Evolutionary conservation across 176 grass and related monocot species (phyloP).

Genomic region (Eragrostis curvula): DNA sequence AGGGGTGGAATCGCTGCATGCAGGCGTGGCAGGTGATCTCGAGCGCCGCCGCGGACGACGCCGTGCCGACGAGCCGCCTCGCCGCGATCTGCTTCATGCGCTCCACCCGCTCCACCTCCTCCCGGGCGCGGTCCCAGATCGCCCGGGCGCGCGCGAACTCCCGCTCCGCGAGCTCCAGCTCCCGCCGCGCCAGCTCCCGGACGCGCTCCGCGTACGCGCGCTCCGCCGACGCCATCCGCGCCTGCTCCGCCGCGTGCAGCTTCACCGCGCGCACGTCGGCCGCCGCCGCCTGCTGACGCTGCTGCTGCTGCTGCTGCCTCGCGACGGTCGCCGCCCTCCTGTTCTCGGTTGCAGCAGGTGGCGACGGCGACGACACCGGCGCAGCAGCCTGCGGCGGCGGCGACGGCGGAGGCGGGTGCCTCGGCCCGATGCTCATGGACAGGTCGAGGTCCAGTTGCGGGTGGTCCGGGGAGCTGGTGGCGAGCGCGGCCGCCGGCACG

Average conservation of each 20-base stretch:
- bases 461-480: slow-evolving; percentile 15
- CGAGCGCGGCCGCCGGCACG: background rate
- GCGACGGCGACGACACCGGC: background rate
- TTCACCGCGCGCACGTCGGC: slow-evolving; percentile 61
- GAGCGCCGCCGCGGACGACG: slow-evolving; percentile 59
- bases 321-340: background rate
- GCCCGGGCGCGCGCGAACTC: slow-evolving; percentile 83
- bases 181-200: slow-evolving; percentile 72
- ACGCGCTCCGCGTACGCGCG: slow-evolving; percentile 84
- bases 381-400: slow-evolving; percentile 1
- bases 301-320: slow-evolving; percentile 10
- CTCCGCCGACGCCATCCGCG: slow-evolving; percentile 68
- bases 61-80: slow-evolving; percentile 55
- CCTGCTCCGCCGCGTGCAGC: slow-evolving; percentile 91
- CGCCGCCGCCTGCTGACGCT: slow-evolving; percentile 3
- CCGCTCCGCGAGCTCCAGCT: slow-evolving; percentile 85
- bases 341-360: slow-evolving; percentile 28
- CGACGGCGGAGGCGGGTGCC: background rate
- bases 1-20: slow-evolving; percentile 85
- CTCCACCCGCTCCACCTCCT: slow-evolving; percentile 91
- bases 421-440: slow-evolving; percentile 69
- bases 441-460: slow-evolving; percentile 74
- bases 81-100: slow-evolving; percentile 90
- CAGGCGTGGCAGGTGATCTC: slow-evolving; percentile 99
- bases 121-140: slow-evolving; percentile 86